Evolutionary conservation across 2,329 filamentous ascomycete genomes (phyloP).

Genomic region (Colletotrichum sublineola): DNA sequence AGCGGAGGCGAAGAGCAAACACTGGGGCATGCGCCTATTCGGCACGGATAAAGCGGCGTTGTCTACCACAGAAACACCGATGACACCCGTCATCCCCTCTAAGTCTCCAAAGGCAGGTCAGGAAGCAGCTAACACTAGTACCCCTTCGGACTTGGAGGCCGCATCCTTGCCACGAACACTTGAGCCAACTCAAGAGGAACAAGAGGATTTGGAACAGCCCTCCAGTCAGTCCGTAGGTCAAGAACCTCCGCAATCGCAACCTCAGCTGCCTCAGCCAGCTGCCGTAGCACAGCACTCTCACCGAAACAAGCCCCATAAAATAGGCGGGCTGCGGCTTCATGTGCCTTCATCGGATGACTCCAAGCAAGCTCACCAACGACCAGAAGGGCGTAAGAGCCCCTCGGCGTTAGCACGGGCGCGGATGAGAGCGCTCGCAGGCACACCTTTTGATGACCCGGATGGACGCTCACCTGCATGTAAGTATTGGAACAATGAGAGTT

Average conservation of each 20-base stretch:
- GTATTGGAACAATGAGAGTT: constrained; percentile 39
- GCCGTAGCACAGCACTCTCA: constrained; percentile 16
- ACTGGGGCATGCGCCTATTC: constrained; percentile 55
- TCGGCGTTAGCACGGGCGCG: constrained; percentile 60
- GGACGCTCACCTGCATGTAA: constrained; percentile 56
- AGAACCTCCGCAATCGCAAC: constrained; percentile 6
- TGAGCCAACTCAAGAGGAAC: constrained; percentile 39
- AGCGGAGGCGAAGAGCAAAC: constrained; percentile 52
- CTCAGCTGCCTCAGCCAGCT: constrained; percentile 16
- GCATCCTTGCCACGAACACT: constrained; percentile 27
- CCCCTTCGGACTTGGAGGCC: constrained; percentile 25
- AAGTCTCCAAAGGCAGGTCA: constrained; percentile 26
- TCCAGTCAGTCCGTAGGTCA: constrained; percentile 20
- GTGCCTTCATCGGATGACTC: constrained; percentile 22
- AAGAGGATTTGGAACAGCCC: constrained; percentile 36
- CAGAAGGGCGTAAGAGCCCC: constrained; percentile 55
- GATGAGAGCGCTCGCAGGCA: constrained; percentile 59
- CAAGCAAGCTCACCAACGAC: constrained; percentile 24
- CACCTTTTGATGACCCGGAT: constrained; percentile 60
- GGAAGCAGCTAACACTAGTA: constrained; percentile 11
- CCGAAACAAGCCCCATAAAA: constrained; percentile 29
- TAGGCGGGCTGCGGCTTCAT: constrained; percentile 32
- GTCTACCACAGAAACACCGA: constrained; percentile 34
- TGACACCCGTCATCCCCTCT: constrained; percentile 35
- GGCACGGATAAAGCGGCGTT: constrained; percentile 40